Conservation (phyloP, 257 asterid species). For the Salvia splendens region DNA sequence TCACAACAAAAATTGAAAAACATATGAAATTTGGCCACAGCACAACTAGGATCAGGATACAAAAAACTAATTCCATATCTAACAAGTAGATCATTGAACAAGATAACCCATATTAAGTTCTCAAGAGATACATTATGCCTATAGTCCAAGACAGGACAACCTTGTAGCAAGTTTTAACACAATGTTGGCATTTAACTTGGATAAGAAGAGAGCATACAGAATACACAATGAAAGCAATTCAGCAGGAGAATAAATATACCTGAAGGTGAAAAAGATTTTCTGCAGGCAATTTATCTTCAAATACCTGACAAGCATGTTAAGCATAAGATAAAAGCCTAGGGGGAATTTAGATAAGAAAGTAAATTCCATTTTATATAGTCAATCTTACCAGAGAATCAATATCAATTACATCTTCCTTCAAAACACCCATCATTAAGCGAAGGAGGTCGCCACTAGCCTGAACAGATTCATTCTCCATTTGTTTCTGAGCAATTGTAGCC, state of each 20-base stretch:
- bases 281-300: conserved; percentile 87
- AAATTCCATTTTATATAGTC: conserved; percentile 15
- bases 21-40: background rate
- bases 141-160: conserved; percentile 20
- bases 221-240: conserved; percentile 16
- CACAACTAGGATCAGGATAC: conserved; percentile 4
- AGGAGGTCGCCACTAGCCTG: conserved; percentile 79
- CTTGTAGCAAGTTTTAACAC: background rate
- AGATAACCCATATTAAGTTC: conserved; percentile 12
- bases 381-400: conserved; percentile 73
- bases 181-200: conserved; percentile 17
- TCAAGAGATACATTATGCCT: conserved; percentile 2
- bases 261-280: conserved; percentile 90
- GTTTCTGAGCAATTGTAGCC: conserved; percentile 87
- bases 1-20: conserved; percentile 19
- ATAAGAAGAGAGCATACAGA: background rate
- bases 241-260: conserved; percentile 51
- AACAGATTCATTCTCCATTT: conserved; percentile 77
- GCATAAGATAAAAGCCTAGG: conserved; percentile 32
- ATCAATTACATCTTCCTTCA: conserved; percentile 90
- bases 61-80: conserved; percentile 1
- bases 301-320: conserved; percentile 58
- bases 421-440: conserved; percentile 91
- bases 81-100: conserved; percentile 28
- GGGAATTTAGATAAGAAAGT: conserved; percentile 24